phyloP scores from a whole-genome alignment of 2,329 filamentous ascomycete species.

The Fusarium sp. region DNA sequence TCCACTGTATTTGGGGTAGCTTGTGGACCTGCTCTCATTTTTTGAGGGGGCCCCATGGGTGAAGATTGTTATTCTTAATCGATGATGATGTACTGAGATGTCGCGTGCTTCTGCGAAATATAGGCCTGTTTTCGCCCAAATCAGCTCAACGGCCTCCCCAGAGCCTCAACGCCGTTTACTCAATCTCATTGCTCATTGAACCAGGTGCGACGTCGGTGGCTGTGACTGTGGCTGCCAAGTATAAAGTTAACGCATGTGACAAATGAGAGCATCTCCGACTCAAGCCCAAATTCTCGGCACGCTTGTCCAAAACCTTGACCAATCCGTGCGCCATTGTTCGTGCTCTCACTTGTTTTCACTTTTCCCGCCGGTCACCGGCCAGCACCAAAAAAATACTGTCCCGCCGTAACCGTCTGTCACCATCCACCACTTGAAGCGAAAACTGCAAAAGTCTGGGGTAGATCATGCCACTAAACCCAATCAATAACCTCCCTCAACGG shows the following conservation, averaged over 20 bases:
- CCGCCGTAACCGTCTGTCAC: neutral
- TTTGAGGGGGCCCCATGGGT: neutral
- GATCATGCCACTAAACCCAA: neutral
- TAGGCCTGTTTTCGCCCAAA: neutral
- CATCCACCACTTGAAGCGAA: neutral
- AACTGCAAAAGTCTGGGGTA: constrained; percentile 4
- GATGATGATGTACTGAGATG: neutral
- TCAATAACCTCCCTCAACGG: neutral
- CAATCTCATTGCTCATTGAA: neutral
- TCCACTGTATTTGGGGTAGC: neutral
- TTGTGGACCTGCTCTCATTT: neutral
- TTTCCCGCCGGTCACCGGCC: constrained; percentile 1
- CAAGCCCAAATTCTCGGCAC: neutral
- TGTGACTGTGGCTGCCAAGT: neutral
- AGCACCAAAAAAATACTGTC: fast-evolving
- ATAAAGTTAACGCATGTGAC: neutral
- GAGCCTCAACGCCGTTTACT: neutral
- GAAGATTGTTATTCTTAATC: neutral
- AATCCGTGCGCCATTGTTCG: no score
- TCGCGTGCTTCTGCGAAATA: neutral
- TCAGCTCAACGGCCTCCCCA: neutral
- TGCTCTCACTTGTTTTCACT: neutral
- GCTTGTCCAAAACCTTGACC: neutral
- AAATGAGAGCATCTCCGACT: neutral
- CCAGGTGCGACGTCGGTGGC: neutral